Evolutionary conservation across 768 basidiomycete species (phyloP).

Genomic region (Boletus barrowsii): DNA sequence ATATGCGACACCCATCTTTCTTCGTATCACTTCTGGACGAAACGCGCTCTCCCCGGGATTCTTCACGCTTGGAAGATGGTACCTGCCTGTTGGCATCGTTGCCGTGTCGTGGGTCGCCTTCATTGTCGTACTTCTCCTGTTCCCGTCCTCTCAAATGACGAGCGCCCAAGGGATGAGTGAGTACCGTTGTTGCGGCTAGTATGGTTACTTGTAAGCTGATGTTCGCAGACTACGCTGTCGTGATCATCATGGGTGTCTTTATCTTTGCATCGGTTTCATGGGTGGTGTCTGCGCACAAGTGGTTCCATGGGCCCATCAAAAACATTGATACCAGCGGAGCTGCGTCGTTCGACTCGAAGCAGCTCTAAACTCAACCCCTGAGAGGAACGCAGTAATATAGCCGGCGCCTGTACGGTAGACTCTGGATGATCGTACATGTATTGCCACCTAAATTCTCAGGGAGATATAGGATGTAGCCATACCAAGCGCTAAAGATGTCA

Average conservation of each 20-base stretch:
- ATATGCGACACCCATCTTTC: constrained; percentile 67
- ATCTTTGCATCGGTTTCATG: constrained; percentile 62
- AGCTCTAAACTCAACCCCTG: not conserved
- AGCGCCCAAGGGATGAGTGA: constrained; percentile 53
- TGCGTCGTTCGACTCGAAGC: constrained; percentile 11
- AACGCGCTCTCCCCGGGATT: constrained; percentile 55
- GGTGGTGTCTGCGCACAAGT: constrained; percentile 63
- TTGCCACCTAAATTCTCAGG: too few relatives aligned
- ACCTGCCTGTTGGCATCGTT: constrained; percentile 53
- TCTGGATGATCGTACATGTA: too few relatives aligned
- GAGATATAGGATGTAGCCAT: not conserved
- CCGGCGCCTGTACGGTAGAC: not conserved
- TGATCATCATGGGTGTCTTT: constrained; percentile 63
- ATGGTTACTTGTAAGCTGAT: not conserved
- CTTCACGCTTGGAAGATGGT: constrained; percentile 61
- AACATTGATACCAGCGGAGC: constrained; percentile 36
- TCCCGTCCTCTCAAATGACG: constrained; percentile 44
- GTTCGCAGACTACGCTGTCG: constrained; percentile 60
- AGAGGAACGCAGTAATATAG: not conserved
- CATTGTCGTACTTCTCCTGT: constrained; percentile 55
- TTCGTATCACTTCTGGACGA: constrained; percentile 68
- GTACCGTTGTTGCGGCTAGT: constrained; percentile 18
- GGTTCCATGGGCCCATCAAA: constrained; percentile 66
- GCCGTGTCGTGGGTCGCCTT: constrained; percentile 69
- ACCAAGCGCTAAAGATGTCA: not conserved